A percentile compares a stretch with the other conserved stretches of the same genome.
Conservation (phyloP, 2,329 filamentous ascomycete genomes). For the Blastomyces gilchristii region DNA sequence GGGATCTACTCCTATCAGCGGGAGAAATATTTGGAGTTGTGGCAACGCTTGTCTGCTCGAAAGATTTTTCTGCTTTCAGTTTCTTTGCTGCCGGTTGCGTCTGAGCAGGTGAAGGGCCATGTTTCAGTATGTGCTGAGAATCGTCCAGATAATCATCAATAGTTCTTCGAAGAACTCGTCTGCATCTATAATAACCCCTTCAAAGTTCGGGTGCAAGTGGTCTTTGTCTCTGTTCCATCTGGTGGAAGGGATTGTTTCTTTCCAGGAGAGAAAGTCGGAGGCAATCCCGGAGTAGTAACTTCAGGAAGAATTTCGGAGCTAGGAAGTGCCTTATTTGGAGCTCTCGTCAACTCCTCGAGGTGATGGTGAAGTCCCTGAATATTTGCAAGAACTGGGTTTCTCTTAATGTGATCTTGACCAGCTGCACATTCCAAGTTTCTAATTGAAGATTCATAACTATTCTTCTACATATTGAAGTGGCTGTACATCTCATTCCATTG, state of each 20-base stretch:
- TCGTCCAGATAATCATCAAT: neutral
- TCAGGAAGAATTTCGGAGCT: neutral
- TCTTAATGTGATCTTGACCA: neutral
- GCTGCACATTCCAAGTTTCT: neutral
- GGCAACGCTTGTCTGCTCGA: neutral
- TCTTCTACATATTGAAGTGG: neutral
- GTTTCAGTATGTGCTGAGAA: neutral
- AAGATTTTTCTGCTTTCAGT: neutral
- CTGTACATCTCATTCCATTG: neutral
- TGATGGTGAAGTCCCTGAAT: neutral
- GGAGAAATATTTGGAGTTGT: neutral
- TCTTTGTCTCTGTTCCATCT: neutral
- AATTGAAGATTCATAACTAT: neutral
- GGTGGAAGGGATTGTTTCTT: neutral
- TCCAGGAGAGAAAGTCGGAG: neutral
- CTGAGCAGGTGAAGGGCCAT: neutral
- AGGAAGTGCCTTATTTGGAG: neutral
- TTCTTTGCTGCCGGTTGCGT: neutral
- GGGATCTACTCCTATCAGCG: neutral
- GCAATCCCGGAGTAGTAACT: neutral
- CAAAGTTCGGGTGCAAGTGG: neutral
- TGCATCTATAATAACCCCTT: too few species aligned
- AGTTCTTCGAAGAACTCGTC: neutral
- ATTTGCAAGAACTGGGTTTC: neutral
- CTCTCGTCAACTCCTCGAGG: neutral